Base-by-base conservation (phyloP, 2,329 filamentous ascomycete genomes). In the Neofusicoccum ribis region DNA sequence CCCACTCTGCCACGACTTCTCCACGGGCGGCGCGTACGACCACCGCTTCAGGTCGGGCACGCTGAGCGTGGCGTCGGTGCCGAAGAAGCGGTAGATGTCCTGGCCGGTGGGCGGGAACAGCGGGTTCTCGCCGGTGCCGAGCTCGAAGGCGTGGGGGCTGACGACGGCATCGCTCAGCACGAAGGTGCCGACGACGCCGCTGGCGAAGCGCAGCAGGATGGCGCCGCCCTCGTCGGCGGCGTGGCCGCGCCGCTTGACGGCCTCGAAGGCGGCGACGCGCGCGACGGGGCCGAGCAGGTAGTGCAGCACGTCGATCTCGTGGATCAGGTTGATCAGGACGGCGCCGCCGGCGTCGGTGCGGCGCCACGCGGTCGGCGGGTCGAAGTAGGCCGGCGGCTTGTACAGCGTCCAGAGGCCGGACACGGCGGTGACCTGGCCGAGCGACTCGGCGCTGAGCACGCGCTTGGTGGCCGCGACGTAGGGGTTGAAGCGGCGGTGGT, bases 401-500 rank as follows among this genome's bases (percentile, higher is more conserved):
- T 76, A 80, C 0, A 82, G 71, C 0, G 82, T 78, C 85, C 85
- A 88, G 0, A 86, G 75, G 0, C 84, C 85, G 59, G 82, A 84
- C 3, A 88, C 72, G 1, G 85, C 85, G 11, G 86, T 78, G 2
- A 84, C 67, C 0, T 68, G 69, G 0, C 86, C 86, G 0, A 88
- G 76, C 0, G 72, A 72, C 0, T 77, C 75, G 5, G 37, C 12
- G 34, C 3, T 8, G 0, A 88, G 68, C 0, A 79, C 73, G 14
- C 79, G 68, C 67, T 86, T 86, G 0, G 84, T 78, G 2, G 82
- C 78, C 5, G 79, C 73, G 5, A 86, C 79, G 70, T 85, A 86
- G 0, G 82, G 82, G 69, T 88, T 87, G 75, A 88, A 88, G 2
- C 86, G 80, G 9, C 86, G 79, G 70, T 88, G 86, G 67, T 88